Evolutionary conservation across 1,284 basidiomycete genomes (phyloP), one percentile per base, ranked within the genome.

Genomic region (Irpex sp.): DNA sequence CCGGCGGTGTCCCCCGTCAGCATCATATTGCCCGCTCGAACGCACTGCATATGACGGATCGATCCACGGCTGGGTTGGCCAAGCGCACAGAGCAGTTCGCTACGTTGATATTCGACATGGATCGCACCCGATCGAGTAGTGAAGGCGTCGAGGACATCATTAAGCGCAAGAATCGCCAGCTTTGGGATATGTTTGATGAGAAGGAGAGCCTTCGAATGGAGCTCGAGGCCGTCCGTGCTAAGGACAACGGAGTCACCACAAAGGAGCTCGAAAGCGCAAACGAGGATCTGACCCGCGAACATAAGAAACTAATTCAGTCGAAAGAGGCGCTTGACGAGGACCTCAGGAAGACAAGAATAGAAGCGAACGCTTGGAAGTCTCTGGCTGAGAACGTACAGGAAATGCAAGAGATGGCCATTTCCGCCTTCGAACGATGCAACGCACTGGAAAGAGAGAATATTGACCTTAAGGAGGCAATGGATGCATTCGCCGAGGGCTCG

Each of bases 401-500:
- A 17, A 64, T 68, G 62, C 68, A 69, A 36, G 67, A 63, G 57
- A 57, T 68, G 50, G 68, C 68, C 1, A 61, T 68, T 47, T 21
- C 61, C 9, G 65, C 66, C 33, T 67, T 65, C 59, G 61, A 64
- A 17, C 62, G 62, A 19, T 65, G 63, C 58, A 67, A 68, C 58
- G 61, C 64, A 6, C 61, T 69, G 59, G 67, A 69, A 57, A 59
- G 54, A 50, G 67, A 69, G 64, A 68, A 68, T 59, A 39, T 21
- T 26, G 67, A 67, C 54, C 65, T 69, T 47, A 65, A 60, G 56
- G 60, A 65, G 36, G 66, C 64, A 13, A 63, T 69, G 60, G 58
- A 68, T 50, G 59, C 67, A 13, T 69, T 69, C 59, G 66, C 67
- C 0, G 65, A 62, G 39, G 67, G 68, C 8, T 69, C 68, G 6